Evolutionary conservation across 148 eudicot genomes (phyloP), one percentile per base, ranked within the genome.

Genomic region (Rhododendron williamsianum): DNA sequence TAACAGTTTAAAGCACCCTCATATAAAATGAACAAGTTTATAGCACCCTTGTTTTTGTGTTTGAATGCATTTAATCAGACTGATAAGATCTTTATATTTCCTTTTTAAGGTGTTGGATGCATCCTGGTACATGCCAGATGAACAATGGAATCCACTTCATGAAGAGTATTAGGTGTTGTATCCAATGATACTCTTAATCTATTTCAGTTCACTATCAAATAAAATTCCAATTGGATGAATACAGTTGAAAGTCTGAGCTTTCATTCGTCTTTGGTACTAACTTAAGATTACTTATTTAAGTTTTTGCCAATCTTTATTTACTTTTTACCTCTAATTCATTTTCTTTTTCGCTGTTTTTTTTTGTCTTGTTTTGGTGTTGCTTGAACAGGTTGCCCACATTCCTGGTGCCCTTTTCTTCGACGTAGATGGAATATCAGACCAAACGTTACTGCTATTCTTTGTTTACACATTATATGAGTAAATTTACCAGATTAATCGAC

Each of bases 71-170:
- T 43, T 83, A 46, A 13, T n/a, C 30, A 4, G 16, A 3, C 21
- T 76, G 9, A 25, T 84, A 23, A 15, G 78, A 8, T 58, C 7
- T 77, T 27, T 9, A 25, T 43, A 23, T 67, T 36, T 72, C 43
- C 35, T 4, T 87, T 87, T 87, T 86, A 87, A 97, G 99, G 98
- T 97, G 85, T 81, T 97, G 91, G 99, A 97, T 91, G 98, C 98
- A 51, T 97, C 99, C 83, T 97, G 99, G 98, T 97, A 97, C 91
- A 94, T 97, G 99, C 99, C 98, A 56, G 88, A 94, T 90, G 99
- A 95, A 85, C 95, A 94, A 87, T 91, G 98, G 85, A 95, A 97
- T 88, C 98, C 99, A 71, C 88, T 95, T 85, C 98, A 95, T 30
- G 30, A 30, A 85, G 99, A 97, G 82, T 97, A 97, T 86, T 96